Conservation (phyloP, 345 rosid species). For the Bruguiera gymnorhiza region DNA sequence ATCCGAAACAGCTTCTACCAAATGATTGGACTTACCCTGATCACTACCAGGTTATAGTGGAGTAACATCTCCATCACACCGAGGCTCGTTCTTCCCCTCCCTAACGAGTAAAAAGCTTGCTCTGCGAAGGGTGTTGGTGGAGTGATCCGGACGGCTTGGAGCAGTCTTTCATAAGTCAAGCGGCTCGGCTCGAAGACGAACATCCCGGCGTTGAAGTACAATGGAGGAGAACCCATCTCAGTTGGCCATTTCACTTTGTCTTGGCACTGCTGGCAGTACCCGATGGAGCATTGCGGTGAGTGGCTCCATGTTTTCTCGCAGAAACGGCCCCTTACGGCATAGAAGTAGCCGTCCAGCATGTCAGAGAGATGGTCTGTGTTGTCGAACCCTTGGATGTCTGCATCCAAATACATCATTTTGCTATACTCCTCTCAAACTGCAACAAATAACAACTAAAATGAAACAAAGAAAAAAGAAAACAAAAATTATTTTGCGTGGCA, state of each 20-base stretch:
- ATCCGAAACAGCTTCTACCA: not conserved
- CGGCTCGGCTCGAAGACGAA: conserved; percentile 22
- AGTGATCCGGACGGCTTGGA: conserved; percentile 14
- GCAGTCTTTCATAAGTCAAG: conserved; percentile 18
- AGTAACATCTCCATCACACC: no score
- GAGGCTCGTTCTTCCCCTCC: no score
- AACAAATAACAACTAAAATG: not conserved
- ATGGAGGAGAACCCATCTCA: conserved; percentile 24
- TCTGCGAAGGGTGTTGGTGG: conserved; percentile 23
- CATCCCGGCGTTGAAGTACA: conserved; percentile 26
- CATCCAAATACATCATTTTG: conserved; percentile 27
- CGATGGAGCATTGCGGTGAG: conserved; percentile 11
- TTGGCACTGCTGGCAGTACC: conserved; percentile 26
- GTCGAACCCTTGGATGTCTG: conserved; percentile 25
- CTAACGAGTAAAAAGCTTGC: not conserved
- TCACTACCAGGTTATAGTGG: no score
- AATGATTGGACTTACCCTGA: no score
- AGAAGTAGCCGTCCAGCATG: conserved; percentile 20
- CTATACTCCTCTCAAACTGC: conserved; percentile 20
- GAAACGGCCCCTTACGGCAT: conserved; percentile 20
- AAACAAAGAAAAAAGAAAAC: not conserved
- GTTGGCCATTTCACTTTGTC: conserved; percentile 17
- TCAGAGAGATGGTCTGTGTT: conserved; percentile 23
- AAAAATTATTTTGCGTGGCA: no score
- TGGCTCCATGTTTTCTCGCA: conserved; percentile 28